Base-by-base conservation (phyloP, 352 stramenopile genomes). In the Phytophthora hibernalis region DNA sequence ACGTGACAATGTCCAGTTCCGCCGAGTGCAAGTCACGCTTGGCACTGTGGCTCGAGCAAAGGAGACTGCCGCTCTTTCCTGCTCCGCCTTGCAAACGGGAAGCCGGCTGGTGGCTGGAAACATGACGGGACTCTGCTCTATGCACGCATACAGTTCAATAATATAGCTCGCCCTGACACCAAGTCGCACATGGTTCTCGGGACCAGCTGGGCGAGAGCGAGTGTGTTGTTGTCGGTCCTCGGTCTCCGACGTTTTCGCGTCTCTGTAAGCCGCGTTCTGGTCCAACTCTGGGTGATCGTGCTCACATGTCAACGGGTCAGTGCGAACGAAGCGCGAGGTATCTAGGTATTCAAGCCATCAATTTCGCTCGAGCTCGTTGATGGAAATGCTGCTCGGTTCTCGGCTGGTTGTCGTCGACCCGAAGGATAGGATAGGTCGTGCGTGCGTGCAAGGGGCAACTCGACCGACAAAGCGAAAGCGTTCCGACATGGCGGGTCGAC, bases 31-130 rank as follows among this genome's bases (percentile, higher is more conserved):
- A 47, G 54, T 61, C 47, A 38, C 26, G 24, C 55, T 47, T 62
- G 43, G 28, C 47, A 31, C 30, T 58, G 24, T 48, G 56, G 45
- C 15, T 43, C 30, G 49, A 56, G 59, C 50, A 70, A 74, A 26
- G 50, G 61, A 64, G 54, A 70, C 53, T 67, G 61, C 40, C 47
- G 53, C 63, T 73, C 63, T 69, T 70, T 65, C 63, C 30, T 58
- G 54, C 45, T 8, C 55, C 49, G 22, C 21, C 6, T 45, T 20
- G 47, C 62, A 12, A 49, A 37, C 53, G 28, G 50, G 50, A 68
- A 68, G 57, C 57, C 68, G 60, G 63, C 68, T 72, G 58, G 53
- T 72, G 53, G 47, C 58, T 76, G 58, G 42, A 62, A 65, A 55
- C 62, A 61, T 65, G 61, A 74, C 55, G 43, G 44, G 21, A 50